Evolutionary conservation across 192 early-diverging fungal species (phyloP).

Genomic region (Coemansia sp.): DNA sequence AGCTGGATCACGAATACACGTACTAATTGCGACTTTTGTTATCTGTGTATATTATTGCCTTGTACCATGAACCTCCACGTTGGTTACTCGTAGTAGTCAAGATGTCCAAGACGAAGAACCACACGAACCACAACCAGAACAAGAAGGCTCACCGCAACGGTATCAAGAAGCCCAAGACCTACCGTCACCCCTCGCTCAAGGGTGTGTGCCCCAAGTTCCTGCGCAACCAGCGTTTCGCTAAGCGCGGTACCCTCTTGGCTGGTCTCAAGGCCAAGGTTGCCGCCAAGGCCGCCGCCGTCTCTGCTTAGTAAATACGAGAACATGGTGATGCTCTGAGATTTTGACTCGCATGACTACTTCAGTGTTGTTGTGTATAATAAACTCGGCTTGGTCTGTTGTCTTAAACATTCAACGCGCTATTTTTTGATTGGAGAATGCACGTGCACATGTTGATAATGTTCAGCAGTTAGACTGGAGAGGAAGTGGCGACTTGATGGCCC

Average conservation of each 20-base stretch:
- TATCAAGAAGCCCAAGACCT: constrained; percentile 94
- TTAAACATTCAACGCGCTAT: background rate
- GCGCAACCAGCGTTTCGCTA: constrained; percentile 97
- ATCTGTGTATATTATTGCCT: background rate
- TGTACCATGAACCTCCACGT: background rate
- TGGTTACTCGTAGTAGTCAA: constrained; percentile 25
- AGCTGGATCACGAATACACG: background rate
- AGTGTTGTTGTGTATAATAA: background rate
- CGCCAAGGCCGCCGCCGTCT: constrained; percentile 26
- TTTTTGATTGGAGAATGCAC: background rate
- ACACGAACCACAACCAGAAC: constrained; percentile 99
- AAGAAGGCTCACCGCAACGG: constrained; percentile 99
- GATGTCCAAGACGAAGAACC: constrained; percentile 97
- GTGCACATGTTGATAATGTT: background rate
- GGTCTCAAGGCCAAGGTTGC: constrained; percentile 42
- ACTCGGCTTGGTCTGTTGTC: background rate
- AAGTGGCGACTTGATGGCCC: background rate
- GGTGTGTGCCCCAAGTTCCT: constrained; percentile 94
- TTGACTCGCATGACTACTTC: background rate
- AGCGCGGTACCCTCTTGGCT: constrained; percentile 53
- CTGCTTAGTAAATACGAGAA: constrained; percentile 7
- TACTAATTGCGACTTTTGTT: constrained; percentile 3
- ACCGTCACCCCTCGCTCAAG: constrained; percentile 89
- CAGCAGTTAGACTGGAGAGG: background rate
- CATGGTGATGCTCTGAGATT: constrained; percentile 5